A percentile compares a stretch with the other conserved stretches of the same genome.
These are phyloP conservation scores for Globisporangium yorkense DNA, from an alignment of 352 stramenopile species.

Conservation along the genomic window DNA sequence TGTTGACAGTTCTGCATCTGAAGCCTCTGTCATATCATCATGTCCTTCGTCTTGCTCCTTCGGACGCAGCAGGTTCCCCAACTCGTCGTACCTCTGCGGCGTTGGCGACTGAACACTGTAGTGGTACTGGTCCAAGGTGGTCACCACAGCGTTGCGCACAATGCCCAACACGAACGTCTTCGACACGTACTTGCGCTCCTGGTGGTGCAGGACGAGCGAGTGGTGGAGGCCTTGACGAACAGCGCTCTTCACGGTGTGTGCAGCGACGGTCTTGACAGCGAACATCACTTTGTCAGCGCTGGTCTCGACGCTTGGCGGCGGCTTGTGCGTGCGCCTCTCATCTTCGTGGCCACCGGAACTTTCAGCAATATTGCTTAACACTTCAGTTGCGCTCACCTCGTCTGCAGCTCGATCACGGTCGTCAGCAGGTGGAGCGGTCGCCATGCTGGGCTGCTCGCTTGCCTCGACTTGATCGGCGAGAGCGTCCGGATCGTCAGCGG, in stretches of 20 bases:
- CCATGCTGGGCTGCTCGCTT: too few species aligned
- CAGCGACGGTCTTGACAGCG: background rate
- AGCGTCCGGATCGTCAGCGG: background rate
- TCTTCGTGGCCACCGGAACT: background rate
- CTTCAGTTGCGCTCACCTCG: background rate
- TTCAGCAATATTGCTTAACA: too few species aligned
- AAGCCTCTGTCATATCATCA: background rate
- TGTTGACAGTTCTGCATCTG: background rate
- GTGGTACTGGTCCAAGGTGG: background rate
- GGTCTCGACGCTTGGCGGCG: background rate
- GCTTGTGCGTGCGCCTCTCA: background rate
- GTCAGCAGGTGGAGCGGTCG: background rate
- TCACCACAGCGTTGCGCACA: background rate
- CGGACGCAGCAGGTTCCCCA: background rate
- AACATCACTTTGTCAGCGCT: background rate
- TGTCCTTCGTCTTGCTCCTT: background rate
- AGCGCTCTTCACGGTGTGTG: slow-evolving; percentile 1
- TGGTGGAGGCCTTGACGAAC: slow-evolving; percentile 11
- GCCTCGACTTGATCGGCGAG: background rate
- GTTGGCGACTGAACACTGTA: background rate
- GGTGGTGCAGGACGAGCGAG: slow-evolving; percentile 7
- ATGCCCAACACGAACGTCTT: slow-evolving; percentile 9
- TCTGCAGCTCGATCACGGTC: background rate
- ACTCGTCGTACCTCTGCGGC: background rate
- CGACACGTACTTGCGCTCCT: slow-evolving; percentile 7